Percentiles rank a stretch among this genome's conserved stretches.
phyloP scores from a whole-genome alignment of 1,284 basidiomycete species.

The Puccinia coronata region DNA sequence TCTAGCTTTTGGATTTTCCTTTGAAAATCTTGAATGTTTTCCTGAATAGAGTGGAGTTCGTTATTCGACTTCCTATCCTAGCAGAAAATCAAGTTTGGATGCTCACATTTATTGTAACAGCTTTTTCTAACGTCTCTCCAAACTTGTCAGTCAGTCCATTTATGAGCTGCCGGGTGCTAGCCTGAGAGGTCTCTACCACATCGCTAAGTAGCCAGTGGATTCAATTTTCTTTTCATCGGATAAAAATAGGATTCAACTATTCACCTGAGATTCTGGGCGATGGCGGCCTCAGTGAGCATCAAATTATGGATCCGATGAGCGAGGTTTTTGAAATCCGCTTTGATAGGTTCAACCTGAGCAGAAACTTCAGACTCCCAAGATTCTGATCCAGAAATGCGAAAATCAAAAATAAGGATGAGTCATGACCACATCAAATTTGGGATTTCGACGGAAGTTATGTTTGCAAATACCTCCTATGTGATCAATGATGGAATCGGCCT shows the following conservation, averaged over 20 bases:
- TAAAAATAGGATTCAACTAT: not conserved
- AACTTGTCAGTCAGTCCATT: not conserved
- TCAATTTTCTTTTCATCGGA: not conserved
- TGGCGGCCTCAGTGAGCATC: slow-evolving; percentile 1
- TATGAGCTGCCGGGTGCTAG: not conserved
- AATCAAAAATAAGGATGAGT: not conserved
- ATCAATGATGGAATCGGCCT: too few relatives aligned
- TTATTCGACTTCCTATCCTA: not conserved
- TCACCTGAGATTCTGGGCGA: slow-evolving; percentile 7
- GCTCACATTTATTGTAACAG: slow-evolving; percentile 12
- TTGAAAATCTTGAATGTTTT: slow-evolving; percentile 9
- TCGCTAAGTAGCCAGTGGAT: not conserved
- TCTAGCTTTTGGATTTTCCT: not conserved
- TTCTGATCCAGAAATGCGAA: not conserved
- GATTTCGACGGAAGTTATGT: not conserved
- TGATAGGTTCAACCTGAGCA: slow-evolving; percentile 16
- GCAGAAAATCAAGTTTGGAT: not conserved
- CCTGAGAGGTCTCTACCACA: not conserved
- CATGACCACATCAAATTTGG: not conserved
- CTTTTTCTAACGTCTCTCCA: slow-evolving; percentile 19
- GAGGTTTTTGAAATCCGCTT: slow-evolving; percentile 2
- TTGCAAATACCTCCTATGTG: slow-evolving; percentile 14
- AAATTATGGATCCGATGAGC: slow-evolving; percentile 1
- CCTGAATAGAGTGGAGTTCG: not conserved
- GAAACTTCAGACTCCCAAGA: slow-evolving; percentile 26